Conservation (phyloP, 2,329 filamentous ascomycete species). For the Amesomyces nigricolor region DNA sequence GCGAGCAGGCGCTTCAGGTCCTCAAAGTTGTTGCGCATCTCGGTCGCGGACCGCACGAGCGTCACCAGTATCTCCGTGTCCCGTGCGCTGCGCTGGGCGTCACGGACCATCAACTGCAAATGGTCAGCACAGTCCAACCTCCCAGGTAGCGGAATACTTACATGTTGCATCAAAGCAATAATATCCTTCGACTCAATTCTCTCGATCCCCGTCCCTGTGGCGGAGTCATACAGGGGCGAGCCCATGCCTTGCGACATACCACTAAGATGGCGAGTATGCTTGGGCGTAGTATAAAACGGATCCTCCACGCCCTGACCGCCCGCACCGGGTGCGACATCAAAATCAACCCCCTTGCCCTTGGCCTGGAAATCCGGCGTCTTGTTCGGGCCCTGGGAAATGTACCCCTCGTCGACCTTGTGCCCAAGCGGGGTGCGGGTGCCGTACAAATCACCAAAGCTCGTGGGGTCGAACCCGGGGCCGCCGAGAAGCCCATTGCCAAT, state of each 20-base stretch:
- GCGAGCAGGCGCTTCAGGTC: slow-evolving; percentile 90
- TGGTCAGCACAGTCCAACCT: slow-evolving; percentile 24
- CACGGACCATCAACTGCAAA: slow-evolving; percentile 76
- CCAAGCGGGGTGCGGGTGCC: slow-evolving; percentile 52
- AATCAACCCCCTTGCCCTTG: slow-evolving; percentile 53
- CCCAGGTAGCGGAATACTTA: slow-evolving; percentile 37
- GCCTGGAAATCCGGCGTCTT: slow-evolving; percentile 48
- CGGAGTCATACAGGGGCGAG: slow-evolving; percentile 83
- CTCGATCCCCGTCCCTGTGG: slow-evolving; percentile 82
- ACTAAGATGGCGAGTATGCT: slow-evolving; percentile 65
- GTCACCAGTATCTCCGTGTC: slow-evolving; percentile 96
- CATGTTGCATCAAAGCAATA: slow-evolving; percentile 94
- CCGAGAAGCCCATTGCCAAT: slow-evolving; percentile 46
- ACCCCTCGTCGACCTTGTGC: slow-evolving; percentile 75
- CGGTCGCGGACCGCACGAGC: slow-evolving; percentile 84
- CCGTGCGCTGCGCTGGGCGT: slow-evolving; percentile 90
- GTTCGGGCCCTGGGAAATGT: slow-evolving; percentile 69
- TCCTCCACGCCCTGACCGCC: slow-evolving; percentile 52
- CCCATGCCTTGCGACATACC: slow-evolving; percentile 88
- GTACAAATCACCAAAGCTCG: slow-evolving; percentile 34
- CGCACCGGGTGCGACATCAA: slow-evolving; percentile 41
- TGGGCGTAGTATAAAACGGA: slow-evolving; percentile 57
- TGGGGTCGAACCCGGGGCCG: slow-evolving; percentile 25
- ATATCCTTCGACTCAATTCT: slow-evolving; percentile 95
- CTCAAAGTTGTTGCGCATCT: slow-evolving; percentile 95